These are phyloP conservation scores for Fusarium musae DNA, from an alignment of 2,329 filamentous ascomycete species.

Conservation along the genomic window DNA sequence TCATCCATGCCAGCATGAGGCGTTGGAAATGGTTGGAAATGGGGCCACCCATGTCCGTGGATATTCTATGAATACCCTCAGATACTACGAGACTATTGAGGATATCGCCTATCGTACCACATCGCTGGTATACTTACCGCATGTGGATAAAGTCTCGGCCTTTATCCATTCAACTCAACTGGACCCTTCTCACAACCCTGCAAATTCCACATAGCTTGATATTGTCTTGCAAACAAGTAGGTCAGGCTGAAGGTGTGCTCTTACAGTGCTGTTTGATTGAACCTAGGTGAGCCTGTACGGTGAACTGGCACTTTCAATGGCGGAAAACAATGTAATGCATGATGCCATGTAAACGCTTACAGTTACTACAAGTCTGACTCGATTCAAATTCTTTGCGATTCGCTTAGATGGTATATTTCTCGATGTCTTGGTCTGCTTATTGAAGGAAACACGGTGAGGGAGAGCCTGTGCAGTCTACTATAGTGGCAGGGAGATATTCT, in stretches of 20 bases:
- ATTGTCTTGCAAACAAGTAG: background rate
- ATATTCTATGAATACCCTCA: background rate
- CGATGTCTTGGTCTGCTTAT: background rate
- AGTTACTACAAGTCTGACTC: background rate
- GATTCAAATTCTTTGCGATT: background rate
- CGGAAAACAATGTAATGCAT: background rate
- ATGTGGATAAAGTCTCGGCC: background rate
- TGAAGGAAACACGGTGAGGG: background rate
- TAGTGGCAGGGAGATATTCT: background rate
- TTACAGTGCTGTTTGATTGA: background rate
- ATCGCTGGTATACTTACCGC: background rate
- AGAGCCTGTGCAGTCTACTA: background rate
- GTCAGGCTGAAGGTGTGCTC: background rate
- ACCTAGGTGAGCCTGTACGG: background rate
- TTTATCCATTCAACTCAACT: background rate
- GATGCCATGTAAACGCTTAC: background rate
- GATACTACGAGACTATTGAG: background rate
- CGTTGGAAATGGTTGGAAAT: conserved; percentile 15
- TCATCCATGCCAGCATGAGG: background rate
- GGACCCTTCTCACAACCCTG: background rate
- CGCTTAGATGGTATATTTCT: background rate
- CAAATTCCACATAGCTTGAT: background rate
- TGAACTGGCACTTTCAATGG: background rate
- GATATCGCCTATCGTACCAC: background rate
- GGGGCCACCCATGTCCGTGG: background rate